These are phyloP conservation scores for sweet orange (Citrus sinensis) DNA, from an alignment of 345 rosid species.

Conservation along the genomic window DVS_A1.0 CM039165.1:24692001-24692500, in stretches of 20 bases:
- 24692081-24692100: background rate
- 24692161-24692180: background rate
- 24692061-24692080: background rate
- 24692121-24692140: background rate
- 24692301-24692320: background rate
- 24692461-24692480: slow-evolving; percentile 68
- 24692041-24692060: background rate
- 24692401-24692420: slow-evolving; percentile 69
- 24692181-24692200: background rate
- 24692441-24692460: slow-evolving; percentile 59
- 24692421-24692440: slow-evolving; percentile 52
- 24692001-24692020: background rate
- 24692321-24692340: background rate
- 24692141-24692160: background rate
- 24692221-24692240: background rate
- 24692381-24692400: slow-evolving; percentile 37
- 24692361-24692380: background rate
- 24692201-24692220: background rate
- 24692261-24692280: slow-evolving; percentile 41
- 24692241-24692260: slow-evolving; percentile 2
- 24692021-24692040: background rate
- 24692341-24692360: background rate
- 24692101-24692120: background rate
- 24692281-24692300: slow-evolving; percentile 61
- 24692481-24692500: slow-evolving; percentile 55